These are phyloP conservation scores for Elymus sibiricus DNA, from an alignment of 176 grass and related monocot species.

Conservation along the genomic window DNA sequence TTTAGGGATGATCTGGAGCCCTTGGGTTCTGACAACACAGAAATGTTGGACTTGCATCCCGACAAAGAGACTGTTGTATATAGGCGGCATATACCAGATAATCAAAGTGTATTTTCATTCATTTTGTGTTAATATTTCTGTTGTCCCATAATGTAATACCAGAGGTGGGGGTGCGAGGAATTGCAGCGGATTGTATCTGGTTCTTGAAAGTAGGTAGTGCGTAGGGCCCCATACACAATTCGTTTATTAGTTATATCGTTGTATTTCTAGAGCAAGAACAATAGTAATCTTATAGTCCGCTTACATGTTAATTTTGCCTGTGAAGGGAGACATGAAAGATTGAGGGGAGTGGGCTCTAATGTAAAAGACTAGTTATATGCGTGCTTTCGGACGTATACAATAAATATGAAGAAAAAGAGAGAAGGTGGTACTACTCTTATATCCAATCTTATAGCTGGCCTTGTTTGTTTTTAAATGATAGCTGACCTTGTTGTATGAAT, in stretches of 20 bases:
- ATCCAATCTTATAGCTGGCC: no score
- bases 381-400: no score
- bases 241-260: conserved; percentile 32
- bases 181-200: neutral
- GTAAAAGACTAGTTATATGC: no score
- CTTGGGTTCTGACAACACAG: neutral
- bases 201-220: conserved; percentile 5
- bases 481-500: no score
- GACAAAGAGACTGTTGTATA: conserved; percentile 37
- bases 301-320: no score
- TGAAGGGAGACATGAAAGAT: no score
- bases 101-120: conserved; percentile 36
- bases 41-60: conserved; percentile 3
- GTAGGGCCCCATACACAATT: conserved; percentile 14
- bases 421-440: neutral
- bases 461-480: no score
- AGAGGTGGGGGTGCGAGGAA: neutral
- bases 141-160: conserved; percentile 31
- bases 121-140: conserved; percentile 46
- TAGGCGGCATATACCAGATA: conserved; percentile 49
- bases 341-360: no score
- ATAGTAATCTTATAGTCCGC: no score
- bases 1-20: conserved; percentile 25
- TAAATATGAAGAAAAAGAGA: no score
- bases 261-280: conserved; percentile 5